Percentiles rank a stretch among this genome's conserved stretches.
These are phyloP conservation scores for Lipomyces sp. DNA, from an alignment of 805 yeast genomes.

Conservation along the genomic window DNA sequence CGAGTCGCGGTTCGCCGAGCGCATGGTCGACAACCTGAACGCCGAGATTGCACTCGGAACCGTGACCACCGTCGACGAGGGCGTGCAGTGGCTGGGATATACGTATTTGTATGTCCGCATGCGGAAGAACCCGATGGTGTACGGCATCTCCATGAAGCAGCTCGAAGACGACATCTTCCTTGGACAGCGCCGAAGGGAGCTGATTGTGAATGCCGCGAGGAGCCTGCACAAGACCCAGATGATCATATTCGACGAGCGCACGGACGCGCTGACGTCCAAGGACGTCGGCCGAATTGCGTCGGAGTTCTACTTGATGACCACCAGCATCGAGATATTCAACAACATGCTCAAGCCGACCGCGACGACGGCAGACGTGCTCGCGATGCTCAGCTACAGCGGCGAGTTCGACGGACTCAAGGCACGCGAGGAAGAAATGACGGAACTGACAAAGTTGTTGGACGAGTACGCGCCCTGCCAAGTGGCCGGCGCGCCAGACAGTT, in stretches of 20 bases:
- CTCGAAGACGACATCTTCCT: slow-evolving; percentile 77
- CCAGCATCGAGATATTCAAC: slow-evolving; percentile 85
- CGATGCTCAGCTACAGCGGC: slow-evolving; percentile 85
- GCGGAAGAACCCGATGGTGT: slow-evolving; percentile 89
- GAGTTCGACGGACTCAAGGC: slow-evolving; percentile 89
- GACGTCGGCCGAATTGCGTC: slow-evolving; percentile 94
- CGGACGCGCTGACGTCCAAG: slow-evolving; percentile 75
- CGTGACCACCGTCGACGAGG: slow-evolving; percentile 91
- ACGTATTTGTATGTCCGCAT: slow-evolving; percentile 91
- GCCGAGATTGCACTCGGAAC: slow-evolving; percentile 96
- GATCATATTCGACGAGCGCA: slow-evolving; percentile 85
- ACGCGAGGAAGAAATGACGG: slow-evolving; percentile 81
- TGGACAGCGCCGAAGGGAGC: slow-evolving; percentile 64
- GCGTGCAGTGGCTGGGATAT: slow-evolving; percentile 95
- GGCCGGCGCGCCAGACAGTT: slow-evolving; percentile 67
- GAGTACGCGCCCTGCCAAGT: slow-evolving; percentile 67
- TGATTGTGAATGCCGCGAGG: slow-evolving; percentile 78
- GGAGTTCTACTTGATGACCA: slow-evolving; percentile 82
- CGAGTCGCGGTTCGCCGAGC: slow-evolving; percentile 75
- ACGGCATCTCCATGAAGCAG: slow-evolving; percentile 87
- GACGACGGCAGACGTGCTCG: slow-evolving; percentile 85
- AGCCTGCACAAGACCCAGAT: slow-evolving; percentile 82
- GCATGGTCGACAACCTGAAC: slow-evolving; percentile 85
- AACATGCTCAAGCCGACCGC: slow-evolving; percentile 79
- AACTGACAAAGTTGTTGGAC: slow-evolving; percentile 57